phyloP scores from a whole-genome alignment of 345 rosid genomes.

The Clausena lansium region DNA sequence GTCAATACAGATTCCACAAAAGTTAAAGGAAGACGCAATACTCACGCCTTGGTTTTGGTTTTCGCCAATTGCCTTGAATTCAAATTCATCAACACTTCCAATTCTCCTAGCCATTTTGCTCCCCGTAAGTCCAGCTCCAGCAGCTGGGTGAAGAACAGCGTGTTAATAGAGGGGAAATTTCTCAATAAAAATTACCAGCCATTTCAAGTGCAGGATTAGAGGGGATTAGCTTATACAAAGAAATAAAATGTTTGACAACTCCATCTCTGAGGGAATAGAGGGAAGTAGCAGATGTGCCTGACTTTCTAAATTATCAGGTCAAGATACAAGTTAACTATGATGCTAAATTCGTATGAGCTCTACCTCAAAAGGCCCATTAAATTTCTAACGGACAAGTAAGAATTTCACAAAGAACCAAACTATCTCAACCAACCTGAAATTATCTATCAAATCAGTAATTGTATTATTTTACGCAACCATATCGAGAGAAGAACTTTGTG shows the following conservation, averaged over 20 bases:
- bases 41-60: slow-evolving; percentile 81
- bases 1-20: background rate
- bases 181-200: background rate
- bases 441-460: background rate
- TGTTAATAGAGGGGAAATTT: slow-evolving; percentile 6
- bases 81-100: slow-evolving; percentile 86
- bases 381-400: background rate
- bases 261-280: background rate
- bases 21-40: slow-evolving; percentile 2
- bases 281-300: background rate
- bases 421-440: background rate
- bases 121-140: slow-evolving; percentile 98
- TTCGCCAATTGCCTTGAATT: slow-evolving; percentile 81
- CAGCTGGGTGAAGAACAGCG: slow-evolving; percentile 50
- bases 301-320: background rate
- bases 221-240: background rate
- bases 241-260: background rate
- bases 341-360: background rate
- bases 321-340: background rate
- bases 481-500: background rate
- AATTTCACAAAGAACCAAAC: background rate
- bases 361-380: background rate
- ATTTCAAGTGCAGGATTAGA: background rate
- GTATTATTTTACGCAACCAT: background rate
- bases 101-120: slow-evolving; percentile 90